Evolutionary conservation across 1,284 basidiomycete genomes (phyloP), one percentile per base, ranked within the genome.

Genomic region (Lignosus rhinocerotis): DNA sequence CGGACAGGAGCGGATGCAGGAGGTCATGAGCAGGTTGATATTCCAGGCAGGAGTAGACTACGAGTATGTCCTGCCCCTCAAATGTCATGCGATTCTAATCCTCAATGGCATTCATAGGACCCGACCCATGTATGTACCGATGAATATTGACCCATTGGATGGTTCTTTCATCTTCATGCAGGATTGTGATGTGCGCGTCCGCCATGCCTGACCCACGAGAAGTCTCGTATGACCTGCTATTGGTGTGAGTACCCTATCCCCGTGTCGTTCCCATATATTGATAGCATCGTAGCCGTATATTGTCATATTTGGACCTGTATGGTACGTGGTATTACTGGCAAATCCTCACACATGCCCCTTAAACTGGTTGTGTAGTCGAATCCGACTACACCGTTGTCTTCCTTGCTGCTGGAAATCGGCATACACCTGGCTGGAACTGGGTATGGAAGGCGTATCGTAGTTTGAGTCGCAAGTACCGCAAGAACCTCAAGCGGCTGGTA

Each of bases 21-120:
- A 87, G 17, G 82, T 89, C 38, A 84, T 93, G 75, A 71, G 76
- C 36, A 84, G 78, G 68, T 78, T 93, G 74, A 91, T 94, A 51
- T 93, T 91, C 65, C 92, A 93, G 69, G 92, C 92, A 39, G 92
- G 92, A 1, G 89, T 94, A 55, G 92, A 94, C 74, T 93, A 85
- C 67, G 92, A 93, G 90, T 93, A 67, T 66, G 80, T 75, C 14
- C 30, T 47, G 54, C 31, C 30, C 30, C 38, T 12, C 53, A 51
- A 34, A 50, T 8, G 36, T 14, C 58, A 38, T 44, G 39, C 36
- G 5, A 25, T 11, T 50, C 10, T 39, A 46, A 21, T 17, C 25
- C 47, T 56, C n/a, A 41, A 32, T 34, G 4, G 30, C 52, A 17
- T 36, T 30, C 43, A 4, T 56, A 93, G 91, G 72, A 93, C 92